Evolutionary conservation across 2,329 filamentous ascomycete species (phyloP).

Genomic region (Fusarium paranaense): DNA sequence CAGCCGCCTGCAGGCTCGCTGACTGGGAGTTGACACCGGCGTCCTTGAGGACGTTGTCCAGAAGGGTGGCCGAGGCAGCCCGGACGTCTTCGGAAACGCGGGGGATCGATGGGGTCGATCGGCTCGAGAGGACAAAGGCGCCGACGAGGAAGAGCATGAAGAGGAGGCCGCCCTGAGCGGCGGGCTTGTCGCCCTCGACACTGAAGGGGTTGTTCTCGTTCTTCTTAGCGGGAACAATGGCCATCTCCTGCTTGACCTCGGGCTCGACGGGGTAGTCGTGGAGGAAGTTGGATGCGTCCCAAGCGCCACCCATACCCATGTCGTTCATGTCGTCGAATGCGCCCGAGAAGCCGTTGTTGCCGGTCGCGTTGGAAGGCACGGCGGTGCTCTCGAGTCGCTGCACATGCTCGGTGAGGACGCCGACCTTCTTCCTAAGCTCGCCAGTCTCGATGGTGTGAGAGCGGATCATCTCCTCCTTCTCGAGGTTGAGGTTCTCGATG

Average conservation of each 20-base stretch:
- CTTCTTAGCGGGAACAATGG: conserved; percentile 67
- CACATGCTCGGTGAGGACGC: conserved; percentile 79
- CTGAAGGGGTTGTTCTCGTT: conserved; percentile 49
- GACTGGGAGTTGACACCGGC: conserved; percentile 68
- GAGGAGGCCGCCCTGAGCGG: conserved; percentile 84
- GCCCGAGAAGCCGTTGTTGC: conserved; percentile 72
- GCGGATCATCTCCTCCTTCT: conserved; percentile 93
- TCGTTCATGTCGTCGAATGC: conserved; percentile 86
- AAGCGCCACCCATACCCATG: conserved; percentile 82
- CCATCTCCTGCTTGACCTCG: conserved; percentile 70
- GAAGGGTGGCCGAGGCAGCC: conserved; percentile 79
- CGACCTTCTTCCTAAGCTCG: conserved; percentile 92
- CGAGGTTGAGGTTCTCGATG: conserved; percentile 80
- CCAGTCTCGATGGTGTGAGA: conserved; percentile 90
- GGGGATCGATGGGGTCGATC: conserved; percentile 77
- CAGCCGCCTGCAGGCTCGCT: conserved; percentile 57
- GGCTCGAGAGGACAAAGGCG: conserved; percentile 93
- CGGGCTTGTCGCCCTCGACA: conserved; percentile 69
- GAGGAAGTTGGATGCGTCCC: conserved; percentile 81
- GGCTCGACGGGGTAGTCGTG: conserved; percentile 75
- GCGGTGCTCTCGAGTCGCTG: conserved; percentile 74
- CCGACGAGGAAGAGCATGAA: conserved; percentile 97
- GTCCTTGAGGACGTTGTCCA: conserved; percentile 86
- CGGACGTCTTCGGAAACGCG: conserved; percentile 84
- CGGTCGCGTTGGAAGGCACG: conserved; percentile 54